These are phyloP conservation scores for Solanum tarijense DNA, from an alignment of 257 asterid species.

Conservation along the genomic window DNA sequence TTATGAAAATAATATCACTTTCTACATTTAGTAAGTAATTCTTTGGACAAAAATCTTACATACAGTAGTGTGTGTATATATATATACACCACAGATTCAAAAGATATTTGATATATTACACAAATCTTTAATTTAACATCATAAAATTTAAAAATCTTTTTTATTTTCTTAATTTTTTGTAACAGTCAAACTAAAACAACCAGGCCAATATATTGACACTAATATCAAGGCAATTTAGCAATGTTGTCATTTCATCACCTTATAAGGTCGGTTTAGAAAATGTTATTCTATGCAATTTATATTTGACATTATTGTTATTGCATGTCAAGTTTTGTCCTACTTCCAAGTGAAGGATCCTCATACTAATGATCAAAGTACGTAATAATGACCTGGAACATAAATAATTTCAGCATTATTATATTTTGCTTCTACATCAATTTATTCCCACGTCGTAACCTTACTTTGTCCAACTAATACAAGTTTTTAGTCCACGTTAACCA, in stretches of 20 bases:
- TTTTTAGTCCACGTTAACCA: neutral
- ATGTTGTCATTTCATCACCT: neutral
- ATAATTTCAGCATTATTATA: neutral
- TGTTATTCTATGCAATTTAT: neutral
- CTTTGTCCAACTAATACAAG: neutral
- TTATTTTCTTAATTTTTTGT: neutral
- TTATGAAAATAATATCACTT: neutral
- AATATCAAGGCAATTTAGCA: neutral
- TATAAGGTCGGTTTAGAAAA: neutral
- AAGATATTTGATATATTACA: neutral
- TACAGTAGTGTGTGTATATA: no score
- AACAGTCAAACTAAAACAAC: neutral
- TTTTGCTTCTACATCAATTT: neutral
- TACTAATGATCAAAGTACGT: neutral
- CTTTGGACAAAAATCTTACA: neutral
- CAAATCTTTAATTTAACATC: neutral
- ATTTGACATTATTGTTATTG: neutral
- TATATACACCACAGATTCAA: neutral
- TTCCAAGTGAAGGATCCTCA: neutral
- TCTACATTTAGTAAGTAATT: neutral
- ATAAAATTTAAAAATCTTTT: neutral
- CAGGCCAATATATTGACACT: neutral
- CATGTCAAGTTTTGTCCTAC: neutral
- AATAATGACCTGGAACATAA: neutral
- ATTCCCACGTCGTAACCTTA: neutral